Base-by-base conservation (phyloP, 1,139 yeast genomes). In the Hemisphaericaspora xylofermentans region DNA sequence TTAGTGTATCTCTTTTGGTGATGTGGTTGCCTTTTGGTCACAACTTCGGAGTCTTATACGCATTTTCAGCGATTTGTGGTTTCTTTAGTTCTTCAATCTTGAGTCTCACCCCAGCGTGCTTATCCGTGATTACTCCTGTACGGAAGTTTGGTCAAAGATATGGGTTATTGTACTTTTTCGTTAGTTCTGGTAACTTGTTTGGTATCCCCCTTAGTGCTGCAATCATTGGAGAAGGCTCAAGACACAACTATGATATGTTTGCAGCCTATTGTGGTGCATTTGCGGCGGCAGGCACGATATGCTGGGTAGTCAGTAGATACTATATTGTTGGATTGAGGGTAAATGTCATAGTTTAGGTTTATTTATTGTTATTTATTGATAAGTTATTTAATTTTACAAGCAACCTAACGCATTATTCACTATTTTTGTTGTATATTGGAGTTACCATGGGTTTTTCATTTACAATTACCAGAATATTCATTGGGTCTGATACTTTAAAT, bases 1-100 rank as follows among this genome's bases (percentile, higher is more conserved):
- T 78, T 25, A 68, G 72, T 1, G 17, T 79, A 29, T 61, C 67
- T 6, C 61, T 66, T 17, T 58, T 77, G 39, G 56, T 64, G 2
- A 47, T 80, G 10, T 80, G 84, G 84, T 56, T 76, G 8, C 84
- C 83, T 6, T 72, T 79, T 45, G 84, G 82, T 1, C 44, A 54
- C n/a, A 60, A 60, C 35, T 43, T 54, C n/a, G 60, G 56, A 0
- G 74, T 62, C 0, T 61, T 78, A 44, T 68, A 73, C 47, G 65
- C 66, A 0, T 80, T 79, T 52, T 66, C 80, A 6, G 68, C 68
- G 6, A 36, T 74, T 1, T 76, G 75, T 47, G 86, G 87, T 0
- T 76, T 78, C 53, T 68, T 71, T 45, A 45, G 46, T 34, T 40
- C 49, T 14, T 43, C 50, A 13, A 46, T 48, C 10, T 46, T 49